A percentile compares a stretch with the other conserved stretches of the same genome.
phyloP scores from a whole-genome alignment of 306 rosid genomes.

The Chamaecrista fasciculata region DNA sequence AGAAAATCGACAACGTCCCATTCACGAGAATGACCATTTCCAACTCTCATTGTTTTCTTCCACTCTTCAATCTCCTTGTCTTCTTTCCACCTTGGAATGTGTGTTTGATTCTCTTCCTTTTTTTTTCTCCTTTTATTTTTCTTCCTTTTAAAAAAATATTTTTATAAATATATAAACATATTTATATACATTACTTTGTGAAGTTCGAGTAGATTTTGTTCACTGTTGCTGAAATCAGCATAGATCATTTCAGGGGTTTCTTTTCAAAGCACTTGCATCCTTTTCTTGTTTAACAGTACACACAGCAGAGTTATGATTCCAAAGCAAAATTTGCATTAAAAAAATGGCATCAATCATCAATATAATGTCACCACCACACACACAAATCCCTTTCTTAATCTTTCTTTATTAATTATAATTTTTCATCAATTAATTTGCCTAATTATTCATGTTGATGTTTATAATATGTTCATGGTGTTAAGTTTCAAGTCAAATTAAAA shows the following conservation, averaged over 20 bases:
- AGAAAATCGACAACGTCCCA: conserved; percentile 48
- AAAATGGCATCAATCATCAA: too few species aligned
- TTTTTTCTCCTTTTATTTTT: neutral
- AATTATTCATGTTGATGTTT: too few species aligned
- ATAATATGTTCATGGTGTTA: too few species aligned
- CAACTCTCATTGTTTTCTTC: conserved; percentile 61
- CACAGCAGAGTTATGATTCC: conserved; percentile 35
- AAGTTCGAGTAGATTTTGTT: conserved; percentile 32
- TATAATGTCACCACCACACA: too few species aligned
- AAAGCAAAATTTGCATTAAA: conserved; percentile 31
- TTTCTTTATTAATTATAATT: too few species aligned
- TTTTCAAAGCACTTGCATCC: conserved; percentile 14
- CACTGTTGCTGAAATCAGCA: conserved; percentile 41
- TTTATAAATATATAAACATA: neutral
- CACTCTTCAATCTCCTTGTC: conserved; percentile 60
- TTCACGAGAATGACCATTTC: conserved; percentile 71
- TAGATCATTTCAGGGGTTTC: conserved; percentile 20
- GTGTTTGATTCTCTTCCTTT: conserved; percentile 46
- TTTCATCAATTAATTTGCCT: too few species aligned
- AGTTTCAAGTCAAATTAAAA: conserved; percentile 18
- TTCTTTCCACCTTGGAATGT: conserved; percentile 55
- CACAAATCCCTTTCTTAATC: too few species aligned
- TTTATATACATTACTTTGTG: neutral
- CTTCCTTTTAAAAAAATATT: too few species aligned
- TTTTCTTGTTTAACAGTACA: conserved; percentile 22